A percentile compares a stretch with the other conserved stretches of the same genome.
These are phyloP conservation scores for Rutidosis leptorrhynchoides DNA, from an alignment of 129 eudicot genomes.

Conservation along the genomic window DNA sequence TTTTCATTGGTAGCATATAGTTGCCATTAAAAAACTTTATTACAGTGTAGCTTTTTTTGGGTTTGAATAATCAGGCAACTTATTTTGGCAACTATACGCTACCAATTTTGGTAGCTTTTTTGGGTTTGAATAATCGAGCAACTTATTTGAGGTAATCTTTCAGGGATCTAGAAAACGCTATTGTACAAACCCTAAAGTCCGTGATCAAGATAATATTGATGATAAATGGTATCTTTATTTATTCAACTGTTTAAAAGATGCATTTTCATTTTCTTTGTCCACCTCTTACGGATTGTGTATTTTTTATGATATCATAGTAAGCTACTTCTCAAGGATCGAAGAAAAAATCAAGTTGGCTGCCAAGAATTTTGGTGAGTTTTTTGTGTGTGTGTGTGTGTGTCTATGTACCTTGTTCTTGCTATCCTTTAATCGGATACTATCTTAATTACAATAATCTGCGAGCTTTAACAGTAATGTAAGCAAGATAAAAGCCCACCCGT, in stretches of 20 bases:
- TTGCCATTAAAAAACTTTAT: neutral
- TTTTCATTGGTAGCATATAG: neutral
- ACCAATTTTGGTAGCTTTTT: no score
- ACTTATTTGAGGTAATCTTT: conserved; percentile 19
- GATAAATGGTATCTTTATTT: conserved; percentile 69
- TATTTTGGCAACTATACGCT: no score
- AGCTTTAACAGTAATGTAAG: conserved; percentile 53
- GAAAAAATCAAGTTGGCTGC: conserved; percentile 49
- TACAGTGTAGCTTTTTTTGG: neutral
- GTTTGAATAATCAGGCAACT: neutral
- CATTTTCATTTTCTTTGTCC: conserved; percentile 14
- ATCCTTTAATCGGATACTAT: conserved; percentile 1
- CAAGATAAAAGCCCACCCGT: conserved; percentile 70
- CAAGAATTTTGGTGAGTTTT: conserved; percentile 67
- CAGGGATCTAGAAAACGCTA: conserved; percentile 95
- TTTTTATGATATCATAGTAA: conserved; percentile 43
- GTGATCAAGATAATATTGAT: conserved; percentile 64
- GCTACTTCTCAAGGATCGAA: conserved; percentile 62
- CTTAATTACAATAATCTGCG: conserved; percentile 15
- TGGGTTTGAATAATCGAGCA: neutral
- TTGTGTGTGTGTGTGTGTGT: no score
- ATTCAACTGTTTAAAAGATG: conserved; percentile 8
- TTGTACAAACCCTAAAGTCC: conserved; percentile 60
- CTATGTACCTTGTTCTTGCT: conserved; percentile 17
- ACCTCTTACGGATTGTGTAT: conserved; percentile 20